Evolutionary conservation across 495 filamentous ascomycete species (phyloP), one percentile per base, ranked within the genome.

Genomic region (Aspergillus bertholletiae): DNA sequence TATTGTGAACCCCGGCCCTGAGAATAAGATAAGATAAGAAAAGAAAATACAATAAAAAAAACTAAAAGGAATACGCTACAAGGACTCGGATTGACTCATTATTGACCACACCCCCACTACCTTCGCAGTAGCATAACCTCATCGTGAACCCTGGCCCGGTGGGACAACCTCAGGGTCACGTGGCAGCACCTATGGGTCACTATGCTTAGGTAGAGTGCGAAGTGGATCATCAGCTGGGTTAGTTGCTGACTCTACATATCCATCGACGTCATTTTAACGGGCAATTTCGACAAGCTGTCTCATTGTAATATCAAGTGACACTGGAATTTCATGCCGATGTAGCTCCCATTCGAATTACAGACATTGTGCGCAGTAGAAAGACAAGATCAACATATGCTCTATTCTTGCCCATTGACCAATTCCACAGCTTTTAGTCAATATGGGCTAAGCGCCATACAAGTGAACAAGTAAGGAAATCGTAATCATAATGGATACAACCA

Each of bases 401-500:
- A 43, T 47, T 13, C 45, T 47, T 47, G 23, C 27, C 45, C 22
- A n/a, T 47, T 47, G 45, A 18, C 27, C 23, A 47, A 28, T 27
- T 26, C 21, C 45, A 27, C 11, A 47, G 23, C 21, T 27, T 27
- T 17, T 47, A 47, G n/a, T 17, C 11, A 37, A 43, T 43, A 7
- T 43, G 37, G 37, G n/a, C n/a, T n/a, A 40, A 40, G 37, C 17
- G 18, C 18, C 23, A 11, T 26, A 35, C 0, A 43, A 12, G 27
- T 21, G 17, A 12, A 6, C 12, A 40, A 23, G 20, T 18, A 22
- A 39, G 46, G 37, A 21, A 26, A 13, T 18, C 17, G 28, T 28
- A 47, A 47, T 30, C 23, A 47, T 30, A 47, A 47, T 47, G 45
- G 22, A 20, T 30, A 47, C 45, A 47, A 18, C 28, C 45, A 17